Conservation (phyloP, 805 yeast genomes). For the Alloascoidea hylecoeti region DNA sequence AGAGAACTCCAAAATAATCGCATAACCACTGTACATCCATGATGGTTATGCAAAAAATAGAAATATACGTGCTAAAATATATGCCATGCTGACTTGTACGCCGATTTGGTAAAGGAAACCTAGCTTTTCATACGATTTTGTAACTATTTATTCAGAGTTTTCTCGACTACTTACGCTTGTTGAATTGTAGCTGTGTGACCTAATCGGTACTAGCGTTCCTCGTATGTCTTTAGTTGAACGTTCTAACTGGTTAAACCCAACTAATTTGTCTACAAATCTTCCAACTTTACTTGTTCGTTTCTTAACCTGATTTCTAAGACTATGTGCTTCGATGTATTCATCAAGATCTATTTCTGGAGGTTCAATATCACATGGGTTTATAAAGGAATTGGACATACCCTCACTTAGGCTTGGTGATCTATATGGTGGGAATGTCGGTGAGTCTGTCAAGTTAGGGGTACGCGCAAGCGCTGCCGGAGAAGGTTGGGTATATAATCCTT, state of each 20-base stretch:
- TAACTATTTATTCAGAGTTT: not conserved
- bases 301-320: not conserved
- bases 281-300: not conserved
- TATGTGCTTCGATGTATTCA: not conserved
- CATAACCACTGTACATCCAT: not conserved
- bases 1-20: not conserved
- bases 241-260: too few species aligned
- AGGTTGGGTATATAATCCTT: not conserved
- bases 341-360: constrained; percentile 1
- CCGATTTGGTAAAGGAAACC: not conserved
- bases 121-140: not conserved
- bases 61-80: not conserved
- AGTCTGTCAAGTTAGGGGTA: not conserved
- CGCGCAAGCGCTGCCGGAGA: not conserved
- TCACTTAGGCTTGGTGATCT: too few species aligned
- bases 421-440: too few species aligned
- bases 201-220: too few species aligned
- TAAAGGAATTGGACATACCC: too few species aligned
- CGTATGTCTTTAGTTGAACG: not conserved
- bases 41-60: not conserved
- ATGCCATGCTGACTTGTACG: not conserved
- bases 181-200: not conserved
- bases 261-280: not conserved
- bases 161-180: not conserved
- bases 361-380: not conserved